Evolutionary conservation across 2,329 filamentous ascomycete genomes (phyloP), one percentile per base, ranked within the genome.

Genomic region (Trichoderma harzianum): DNA sequence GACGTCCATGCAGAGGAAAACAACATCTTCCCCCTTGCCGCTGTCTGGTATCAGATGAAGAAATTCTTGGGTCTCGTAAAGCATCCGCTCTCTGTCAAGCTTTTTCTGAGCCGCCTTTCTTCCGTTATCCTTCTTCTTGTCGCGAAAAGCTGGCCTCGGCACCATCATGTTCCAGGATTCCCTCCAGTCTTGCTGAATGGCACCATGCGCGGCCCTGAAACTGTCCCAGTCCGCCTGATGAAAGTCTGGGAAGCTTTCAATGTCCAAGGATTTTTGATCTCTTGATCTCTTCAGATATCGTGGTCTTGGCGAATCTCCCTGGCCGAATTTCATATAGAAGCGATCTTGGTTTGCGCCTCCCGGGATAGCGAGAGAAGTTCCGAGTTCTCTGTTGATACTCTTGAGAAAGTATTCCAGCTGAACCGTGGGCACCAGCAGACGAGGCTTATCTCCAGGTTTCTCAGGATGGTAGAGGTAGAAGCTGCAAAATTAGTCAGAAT

Each of bases 1-100:
- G 36, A 96, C 84, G 76, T 99, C 96, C 58, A 98, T 85, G 73
- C 88, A 90, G 72, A 97, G 84, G 75, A 98, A 92, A 8, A 97
- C 85, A 6, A 78, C 75, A 26, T 78, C 73, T 26, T 6, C 3
- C 8, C 71, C 62, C 7, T 65, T 72, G 1, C 64, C 62, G 5
- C 69, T 51, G 10, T 69, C 74, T 21, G 70, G 47, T 51, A 24
- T 71, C 4, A 97, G 82, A 5, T 93, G 93, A 1, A 97, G 86
- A 76, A 93, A 93, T 66, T 88, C 84, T 78, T 95, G 91, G 8
- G 88, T 84, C 60, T 91, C 86, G 75, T 89, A 89, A 73, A 93
- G 83, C 76, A 89, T 86, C 43, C 85, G 82, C 82, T 87, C 88
- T 32, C 78, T 76, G 3, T 82, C 78, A 73, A 86, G 84, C 72